Conservation (phyloP, 139 green algal species). For the Pycnococcus provasolii region DNA sequence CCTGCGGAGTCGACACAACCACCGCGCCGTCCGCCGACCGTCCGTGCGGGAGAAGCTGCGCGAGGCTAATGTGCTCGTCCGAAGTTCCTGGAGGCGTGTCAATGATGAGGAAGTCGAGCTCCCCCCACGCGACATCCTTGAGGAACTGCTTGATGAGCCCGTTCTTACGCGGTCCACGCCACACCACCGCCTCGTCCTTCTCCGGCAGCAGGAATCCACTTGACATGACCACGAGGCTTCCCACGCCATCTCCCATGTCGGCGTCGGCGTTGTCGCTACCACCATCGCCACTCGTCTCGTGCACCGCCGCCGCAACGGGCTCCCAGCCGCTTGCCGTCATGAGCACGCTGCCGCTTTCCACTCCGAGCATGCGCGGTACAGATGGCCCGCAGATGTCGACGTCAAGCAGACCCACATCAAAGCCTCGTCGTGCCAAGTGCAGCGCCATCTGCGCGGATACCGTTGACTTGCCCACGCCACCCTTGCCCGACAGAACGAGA, state of each 20-base stretch:
- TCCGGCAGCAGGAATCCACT: conserved; percentile 96
- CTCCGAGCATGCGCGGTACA: conserved; percentile 82
- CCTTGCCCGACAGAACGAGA: conserved; percentile 93
- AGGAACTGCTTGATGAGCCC: conserved; percentile 92
- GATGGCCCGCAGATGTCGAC: conserved; percentile 97
- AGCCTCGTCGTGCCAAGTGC: conserved; percentile 52
- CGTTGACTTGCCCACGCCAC: conserved; percentile 94
- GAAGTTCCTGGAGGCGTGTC: conserved; percentile 88
- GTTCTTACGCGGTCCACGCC: conserved; percentile 64
- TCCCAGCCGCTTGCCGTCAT: conserved; percentile 42
- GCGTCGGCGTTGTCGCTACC: no score
- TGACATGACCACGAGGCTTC: conserved; percentile 94
- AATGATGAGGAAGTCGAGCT: conserved; percentile 91
- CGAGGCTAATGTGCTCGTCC: conserved; percentile 97
- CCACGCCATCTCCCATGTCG: conserved; percentile 57
- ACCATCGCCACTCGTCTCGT: not conserved
- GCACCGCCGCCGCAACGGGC: conserved; percentile 6
- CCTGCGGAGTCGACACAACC: conserved; percentile 72
- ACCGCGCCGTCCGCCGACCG: conserved; percentile 57
- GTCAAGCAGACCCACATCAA: conserved; percentile 85
- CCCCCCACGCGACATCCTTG: conserved; percentile 88
- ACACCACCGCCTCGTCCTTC: conserved; percentile 91
- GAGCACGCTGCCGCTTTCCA: conserved; percentile 87
- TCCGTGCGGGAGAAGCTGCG: conserved; percentile 55
- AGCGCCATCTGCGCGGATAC: conserved; percentile 86